Conservation (phyloP, 306 rosid species). For the Nissolia schottii region DNA sequence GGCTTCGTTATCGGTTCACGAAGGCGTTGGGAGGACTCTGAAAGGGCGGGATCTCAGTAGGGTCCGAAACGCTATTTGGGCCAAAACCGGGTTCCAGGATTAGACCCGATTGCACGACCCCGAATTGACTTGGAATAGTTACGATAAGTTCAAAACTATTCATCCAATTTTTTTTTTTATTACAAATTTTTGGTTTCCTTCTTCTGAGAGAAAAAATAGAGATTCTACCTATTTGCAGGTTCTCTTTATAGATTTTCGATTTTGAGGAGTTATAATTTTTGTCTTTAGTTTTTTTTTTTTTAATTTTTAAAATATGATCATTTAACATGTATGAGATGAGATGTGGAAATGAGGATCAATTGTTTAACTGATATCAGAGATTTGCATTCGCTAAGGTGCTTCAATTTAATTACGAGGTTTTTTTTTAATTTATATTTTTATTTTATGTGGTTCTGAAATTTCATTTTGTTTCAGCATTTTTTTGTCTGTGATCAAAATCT, state of each 20-base stretch:
- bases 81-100: conserved; percentile 82
- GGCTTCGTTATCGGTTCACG: conserved; percentile 82
- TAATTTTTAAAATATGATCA: background rate
- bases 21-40: conserved; percentile 84
- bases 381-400: background rate
- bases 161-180: background rate
- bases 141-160: background rate
- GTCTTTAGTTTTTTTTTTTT: background rate
- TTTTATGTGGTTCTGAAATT: background rate
- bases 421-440: background rate
- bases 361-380: conserved; percentile 17
- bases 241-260: background rate
- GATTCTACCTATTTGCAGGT: background rate
- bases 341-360: background rate
- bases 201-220: background rate
- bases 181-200: background rate
- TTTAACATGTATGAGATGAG: background rate
- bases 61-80: conserved; percentile 85
- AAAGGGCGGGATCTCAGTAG: conserved; percentile 92
- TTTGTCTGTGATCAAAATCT: background rate
- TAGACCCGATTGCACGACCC: background rate
- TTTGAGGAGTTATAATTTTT: background rate
- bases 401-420: background rate
- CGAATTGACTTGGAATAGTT: background rate
- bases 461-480: background rate